Evolutionary conservation across 441 rosid genomes (phyloP).

Genomic region (Eugenia klotzschiana): DNA sequence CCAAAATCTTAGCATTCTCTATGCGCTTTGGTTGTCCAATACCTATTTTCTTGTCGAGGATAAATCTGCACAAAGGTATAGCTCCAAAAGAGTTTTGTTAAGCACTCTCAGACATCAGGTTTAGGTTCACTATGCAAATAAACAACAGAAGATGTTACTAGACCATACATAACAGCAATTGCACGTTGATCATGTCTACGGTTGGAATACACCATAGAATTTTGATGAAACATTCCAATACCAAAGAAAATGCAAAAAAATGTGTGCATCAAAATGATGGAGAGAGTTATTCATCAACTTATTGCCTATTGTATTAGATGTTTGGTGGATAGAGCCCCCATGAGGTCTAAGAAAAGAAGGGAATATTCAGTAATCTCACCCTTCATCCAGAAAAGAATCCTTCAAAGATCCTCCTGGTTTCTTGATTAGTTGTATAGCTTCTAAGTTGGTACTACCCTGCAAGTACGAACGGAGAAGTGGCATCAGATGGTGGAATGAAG

Average conservation of each 20-base stretch:
- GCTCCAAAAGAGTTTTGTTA: background rate
- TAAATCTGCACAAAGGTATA: conserved; percentile 39
- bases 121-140: background rate
- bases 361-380: background rate
- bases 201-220: background rate
- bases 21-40: conserved; percentile 93
- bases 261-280: background rate
- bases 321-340: background rate
- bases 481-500: background rate
- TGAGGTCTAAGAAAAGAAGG: background rate
- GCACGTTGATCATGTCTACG: background rate
- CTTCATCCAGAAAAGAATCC: conserved; percentile 1
- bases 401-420: background rate
- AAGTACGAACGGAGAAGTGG: background rate
- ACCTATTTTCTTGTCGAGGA: conserved; percentile 98
- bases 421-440: background rate
- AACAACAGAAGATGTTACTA: background rate
- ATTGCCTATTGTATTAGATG: background rate
- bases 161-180: background rate
- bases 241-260: background rate
- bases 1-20: conserved; percentile 92
- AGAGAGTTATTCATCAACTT: background rate
- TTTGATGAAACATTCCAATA: background rate
- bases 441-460: background rate
- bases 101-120: background rate